Evolutionary conservation across 257 asterid species (phyloP).

Genomic region (Ilex aquifolium): DNA sequence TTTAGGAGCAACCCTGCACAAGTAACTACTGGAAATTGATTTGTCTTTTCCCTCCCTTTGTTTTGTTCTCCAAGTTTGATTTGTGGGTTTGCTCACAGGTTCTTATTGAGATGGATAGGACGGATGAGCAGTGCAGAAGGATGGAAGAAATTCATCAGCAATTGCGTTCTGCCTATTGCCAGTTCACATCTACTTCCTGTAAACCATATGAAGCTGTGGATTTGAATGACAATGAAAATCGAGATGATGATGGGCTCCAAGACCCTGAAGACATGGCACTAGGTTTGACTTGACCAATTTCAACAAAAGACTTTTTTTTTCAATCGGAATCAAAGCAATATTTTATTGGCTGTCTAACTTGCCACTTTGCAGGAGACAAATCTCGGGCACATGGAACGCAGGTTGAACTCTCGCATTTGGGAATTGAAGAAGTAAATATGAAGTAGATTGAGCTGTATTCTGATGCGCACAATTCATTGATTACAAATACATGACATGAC

Average conservation of each 20-base stretch:
- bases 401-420: background rate
- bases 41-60: background rate
- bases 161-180: background rate
- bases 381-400: too few relatives aligned
- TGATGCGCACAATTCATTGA: background rate
- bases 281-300: background rate
- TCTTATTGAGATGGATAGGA: background rate
- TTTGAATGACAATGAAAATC: background rate
- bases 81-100: background rate
- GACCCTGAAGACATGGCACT: background rate
- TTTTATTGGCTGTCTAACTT: too few relatives aligned
- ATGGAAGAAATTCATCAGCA: background rate
- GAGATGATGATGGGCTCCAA: background rate
- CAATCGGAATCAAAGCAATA: too few relatives aligned
- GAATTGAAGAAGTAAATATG: background rate
- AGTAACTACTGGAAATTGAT: constrained; percentile 12
- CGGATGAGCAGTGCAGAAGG: background rate
- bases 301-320: too few relatives aligned
- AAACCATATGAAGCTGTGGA: background rate
- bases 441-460: background rate
- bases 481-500: too few relatives aligned
- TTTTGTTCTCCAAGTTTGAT: background rate
- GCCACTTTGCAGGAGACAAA: too few relatives aligned
- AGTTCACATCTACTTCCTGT: background rate
- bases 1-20: constrained; percentile 25